Conservation (phyloP, 2,329 filamentous ascomycete genomes). For the Claviceps paspali region DNA sequence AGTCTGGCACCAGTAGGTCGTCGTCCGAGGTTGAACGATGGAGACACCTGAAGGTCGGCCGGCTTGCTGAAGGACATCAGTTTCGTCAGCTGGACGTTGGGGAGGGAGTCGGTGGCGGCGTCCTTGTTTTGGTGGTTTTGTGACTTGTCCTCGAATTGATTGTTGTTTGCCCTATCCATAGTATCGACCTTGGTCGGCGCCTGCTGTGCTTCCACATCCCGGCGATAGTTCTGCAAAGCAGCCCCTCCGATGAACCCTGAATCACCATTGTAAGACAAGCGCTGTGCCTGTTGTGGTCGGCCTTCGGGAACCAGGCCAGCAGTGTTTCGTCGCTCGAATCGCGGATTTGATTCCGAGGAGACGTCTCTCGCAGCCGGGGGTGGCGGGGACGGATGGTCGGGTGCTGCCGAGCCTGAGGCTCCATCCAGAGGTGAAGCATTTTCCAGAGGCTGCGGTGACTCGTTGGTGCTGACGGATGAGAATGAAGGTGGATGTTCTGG, state of each 20-base stretch:
- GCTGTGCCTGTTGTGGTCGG: slow-evolving; percentile 14
- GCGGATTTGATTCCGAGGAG: slow-evolving; percentile 21
- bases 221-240: slow-evolving; percentile 35
- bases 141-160: slow-evolving; percentile 3
- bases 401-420: slow-evolving; percentile 18
- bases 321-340: slow-evolving; percentile 9
- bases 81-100: slow-evolving; percentile 16
- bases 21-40: slow-evolving; percentile 19
- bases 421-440: slow-evolving; percentile 19
- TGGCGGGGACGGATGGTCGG: slow-evolving; percentile 28
- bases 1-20: slow-evolving; percentile 27
- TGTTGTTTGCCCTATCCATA: neutral
- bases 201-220: slow-evolving; percentile 15
- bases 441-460: slow-evolving; percentile 27
- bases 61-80: slow-evolving; percentile 32
- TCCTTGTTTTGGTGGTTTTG: slow-evolving; percentile 2
- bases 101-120: slow-evolving; percentile 18
- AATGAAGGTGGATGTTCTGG: slow-evolving; percentile 29
- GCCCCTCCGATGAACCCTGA: slow-evolving; percentile 40
- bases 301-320: slow-evolving; percentile 9
- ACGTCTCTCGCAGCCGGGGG: slow-evolving; percentile 36
- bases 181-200: slow-evolving; percentile 1
- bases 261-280: slow-evolving; percentile 21
- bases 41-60: slow-evolving; percentile 28
- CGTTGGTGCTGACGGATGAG: slow-evolving; percentile 22